Evolutionary conservation across 75 land plant genomes (phyloP).

Genomic region (Larix kaempferi): DNA sequence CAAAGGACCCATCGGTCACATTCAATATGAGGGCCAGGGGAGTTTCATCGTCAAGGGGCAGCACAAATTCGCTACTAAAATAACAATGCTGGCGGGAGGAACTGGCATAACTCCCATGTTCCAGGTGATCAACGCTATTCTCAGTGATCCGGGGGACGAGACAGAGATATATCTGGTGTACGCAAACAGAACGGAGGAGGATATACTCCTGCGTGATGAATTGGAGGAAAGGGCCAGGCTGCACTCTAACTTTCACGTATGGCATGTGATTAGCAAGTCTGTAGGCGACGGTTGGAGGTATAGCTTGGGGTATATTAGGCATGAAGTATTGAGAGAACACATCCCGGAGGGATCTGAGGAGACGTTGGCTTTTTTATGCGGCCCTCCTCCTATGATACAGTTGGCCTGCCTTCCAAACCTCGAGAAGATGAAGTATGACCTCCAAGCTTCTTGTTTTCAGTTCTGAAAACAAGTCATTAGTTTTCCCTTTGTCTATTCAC

Average conservation of each 20-base stretch:
- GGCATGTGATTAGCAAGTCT: slow-evolving; percentile 68
- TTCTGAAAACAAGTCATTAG: slow-evolving; percentile 24
- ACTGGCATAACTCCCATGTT: slow-evolving; percentile 95
- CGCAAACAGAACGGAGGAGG: slow-evolving; percentile 77
- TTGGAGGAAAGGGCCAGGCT: slow-evolving; percentile 64
- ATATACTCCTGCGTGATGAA: slow-evolving; percentile 70
- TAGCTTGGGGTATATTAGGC: slow-evolving; percentile 56
- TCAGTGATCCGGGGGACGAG: slow-evolving; percentile 66
- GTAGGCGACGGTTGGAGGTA: slow-evolving; percentile 54
- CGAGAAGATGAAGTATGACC: slow-evolving; percentile 67
- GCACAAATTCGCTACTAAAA: slow-evolving; percentile 39
- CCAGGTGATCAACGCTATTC: slow-evolving; percentile 72
- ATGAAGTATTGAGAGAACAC: slow-evolving; percentile 58
- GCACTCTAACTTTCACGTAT: slow-evolving; percentile 58
- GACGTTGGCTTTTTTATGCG: slow-evolving; percentile 71
- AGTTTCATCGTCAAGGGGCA: slow-evolving; percentile 54
- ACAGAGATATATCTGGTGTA: slow-evolving; percentile 77
- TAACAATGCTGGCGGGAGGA: slow-evolving; percentile 90
- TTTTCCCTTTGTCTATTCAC: too few relatives aligned
- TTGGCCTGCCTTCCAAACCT: slow-evolving; percentile 70
- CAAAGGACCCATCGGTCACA: slow-evolving; percentile 90
- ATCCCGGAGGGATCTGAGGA: slow-evolving; percentile 43
- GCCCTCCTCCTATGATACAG: slow-evolving; percentile 83
- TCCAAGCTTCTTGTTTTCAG: slow-evolving; percentile 34
- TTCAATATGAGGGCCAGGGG: slow-evolving; percentile 73